Percentiles rank a stretch among this genome's conserved stretches.
phyloP scores from a whole-genome alignment of 139 green algal genomes.

The Deuterostichococcus epilithicus region DNA sequence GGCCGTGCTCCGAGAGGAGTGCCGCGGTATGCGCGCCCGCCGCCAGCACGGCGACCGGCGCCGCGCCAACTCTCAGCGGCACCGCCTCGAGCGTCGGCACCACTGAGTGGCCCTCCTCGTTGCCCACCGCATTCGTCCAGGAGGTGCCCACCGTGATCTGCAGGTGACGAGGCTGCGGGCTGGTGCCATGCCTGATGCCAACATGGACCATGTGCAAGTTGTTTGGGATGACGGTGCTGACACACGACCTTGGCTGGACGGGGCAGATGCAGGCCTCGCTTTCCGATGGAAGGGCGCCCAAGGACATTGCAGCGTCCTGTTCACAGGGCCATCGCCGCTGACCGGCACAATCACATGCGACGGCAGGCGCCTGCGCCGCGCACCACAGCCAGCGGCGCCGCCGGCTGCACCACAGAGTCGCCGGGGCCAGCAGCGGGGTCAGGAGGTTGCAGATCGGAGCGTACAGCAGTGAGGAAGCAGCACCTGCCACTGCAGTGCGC shows the following conservation, averaged over 20 bases:
- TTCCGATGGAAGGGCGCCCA: neutral
- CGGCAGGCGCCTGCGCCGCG: no score
- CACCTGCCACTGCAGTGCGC: slow-evolving; percentile 62
- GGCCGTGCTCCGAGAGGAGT: slow-evolving; percentile 71
- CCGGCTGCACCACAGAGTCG: neutral
- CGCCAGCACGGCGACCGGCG: slow-evolving; percentile 60
- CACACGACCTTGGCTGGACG: neutral
- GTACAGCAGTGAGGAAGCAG: neutral
- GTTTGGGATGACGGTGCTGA: neutral
- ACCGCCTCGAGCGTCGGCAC: slow-evolving; percentile 70
- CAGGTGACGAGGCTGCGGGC: no score
- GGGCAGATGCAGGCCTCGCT: neutral
- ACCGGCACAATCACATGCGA: no score
- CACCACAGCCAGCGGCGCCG: neutral
- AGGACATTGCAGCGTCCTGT: no score
- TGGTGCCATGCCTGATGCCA: no score
- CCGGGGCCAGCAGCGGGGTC: neutral
- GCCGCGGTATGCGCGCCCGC: slow-evolving; percentile 32
- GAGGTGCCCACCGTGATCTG: neutral
- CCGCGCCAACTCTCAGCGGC: slow-evolving; percentile 48
- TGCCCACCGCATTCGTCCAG: neutral
- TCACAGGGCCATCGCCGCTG: no score
- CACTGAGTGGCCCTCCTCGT: neutral
- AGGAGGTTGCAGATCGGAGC: neutral
- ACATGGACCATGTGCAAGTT: neutral